Evolutionary conservation across 1,284 basidiomycete genomes (phyloP).

Genomic region (Naganishia cerealis): DNA sequence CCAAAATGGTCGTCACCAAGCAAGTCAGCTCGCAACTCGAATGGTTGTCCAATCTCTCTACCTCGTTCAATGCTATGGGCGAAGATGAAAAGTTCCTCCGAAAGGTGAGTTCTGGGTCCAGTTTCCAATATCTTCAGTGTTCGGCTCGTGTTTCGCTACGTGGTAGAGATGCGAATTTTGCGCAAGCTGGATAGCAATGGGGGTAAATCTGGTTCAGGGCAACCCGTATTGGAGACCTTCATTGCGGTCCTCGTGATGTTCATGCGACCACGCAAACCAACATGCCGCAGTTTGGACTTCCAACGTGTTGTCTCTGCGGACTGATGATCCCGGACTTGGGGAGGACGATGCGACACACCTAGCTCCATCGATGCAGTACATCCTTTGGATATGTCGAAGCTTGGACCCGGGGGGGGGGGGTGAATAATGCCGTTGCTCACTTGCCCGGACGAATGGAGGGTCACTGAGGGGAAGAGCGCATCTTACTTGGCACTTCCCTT

Average conservation of each 20-base stretch:
- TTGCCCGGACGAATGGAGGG: not conserved
- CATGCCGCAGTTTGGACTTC: no score
- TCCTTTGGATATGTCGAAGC: not conserved
- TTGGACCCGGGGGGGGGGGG: not conserved
- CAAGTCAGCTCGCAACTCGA: conserved; percentile 70
- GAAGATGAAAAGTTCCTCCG: conserved; percentile 79
- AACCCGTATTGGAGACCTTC: not conserved
- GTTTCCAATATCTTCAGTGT: not conserved
- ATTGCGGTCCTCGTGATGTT: not conserved
- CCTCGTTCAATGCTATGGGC: conserved; percentile 64
- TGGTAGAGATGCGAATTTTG: not conserved
- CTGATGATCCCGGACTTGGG: not conserved
- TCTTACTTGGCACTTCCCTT: not conserved
- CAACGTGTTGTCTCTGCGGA: no score
- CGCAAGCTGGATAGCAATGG: not conserved
- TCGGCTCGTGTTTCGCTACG: not conserved
- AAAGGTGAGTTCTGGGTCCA: conserved; percentile 66
- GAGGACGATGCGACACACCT: not conserved
- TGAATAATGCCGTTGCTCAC: not conserved
- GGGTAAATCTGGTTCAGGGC: not conserved
- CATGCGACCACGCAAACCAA: no score
- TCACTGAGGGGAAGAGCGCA: not conserved
- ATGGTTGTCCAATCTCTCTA: conserved; percentile 81
- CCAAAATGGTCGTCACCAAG: conserved; percentile 37
- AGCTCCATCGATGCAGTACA: not conserved